A percentile compares a stretch with the other conserved stretches of the same genome.
Evolutionary conservation across 345 rosid species (phyloP).

Genomic region (Aquilaria sinensis): DNA sequence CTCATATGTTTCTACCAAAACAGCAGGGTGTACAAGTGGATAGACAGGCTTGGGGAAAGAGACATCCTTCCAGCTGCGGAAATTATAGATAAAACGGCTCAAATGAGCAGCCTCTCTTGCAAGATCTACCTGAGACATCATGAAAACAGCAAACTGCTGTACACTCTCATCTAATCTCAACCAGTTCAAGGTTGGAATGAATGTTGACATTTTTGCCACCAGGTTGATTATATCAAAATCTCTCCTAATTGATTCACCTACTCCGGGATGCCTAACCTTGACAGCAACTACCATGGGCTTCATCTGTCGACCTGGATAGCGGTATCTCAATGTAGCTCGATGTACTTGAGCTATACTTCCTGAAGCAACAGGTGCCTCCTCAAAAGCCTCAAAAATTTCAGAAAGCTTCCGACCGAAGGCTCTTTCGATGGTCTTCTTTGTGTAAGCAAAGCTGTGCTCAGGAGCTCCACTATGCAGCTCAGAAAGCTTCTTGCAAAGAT

Average conservation of each 20-base stretch:
- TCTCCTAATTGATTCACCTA: conserved; percentile 83
- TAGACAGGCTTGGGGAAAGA: conserved; percentile 95
- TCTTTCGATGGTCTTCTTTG: conserved; percentile 67
- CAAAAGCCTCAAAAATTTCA: conserved; percentile 84
- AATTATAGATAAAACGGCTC: conserved; percentile 88
- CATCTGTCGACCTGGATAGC: conserved; percentile 64
- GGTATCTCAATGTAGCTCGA: conserved; percentile 70
- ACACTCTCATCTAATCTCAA: conserved; percentile 94
- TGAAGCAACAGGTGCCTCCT: conserved; percentile 91
- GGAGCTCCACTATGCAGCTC: conserved; percentile 93
- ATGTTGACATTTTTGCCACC: conserved; percentile 58
- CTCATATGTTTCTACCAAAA: conserved; percentile 90
- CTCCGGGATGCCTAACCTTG: conserved; percentile 98
- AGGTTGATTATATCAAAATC: conserved; percentile 81
- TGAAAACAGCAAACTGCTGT: conserved; percentile 88
- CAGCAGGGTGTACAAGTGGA: conserved; percentile 97
- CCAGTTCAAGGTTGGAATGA: conserved; percentile 83
- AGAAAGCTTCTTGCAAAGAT: conserved; percentile 79
- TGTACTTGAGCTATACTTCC: conserved; percentile 99
- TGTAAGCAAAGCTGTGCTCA: conserved; percentile 82
- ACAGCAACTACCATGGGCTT: conserved; percentile 86
- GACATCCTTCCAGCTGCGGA: conserved; percentile 88
- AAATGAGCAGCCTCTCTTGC: conserved; percentile 99
- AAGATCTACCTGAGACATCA: conserved; percentile 99
- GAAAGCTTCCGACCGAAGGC: conserved; percentile 89